phyloP scores from a whole-genome alignment of 2,329 filamentous ascomycete species.

The Cordyceps cicadae region DNA sequence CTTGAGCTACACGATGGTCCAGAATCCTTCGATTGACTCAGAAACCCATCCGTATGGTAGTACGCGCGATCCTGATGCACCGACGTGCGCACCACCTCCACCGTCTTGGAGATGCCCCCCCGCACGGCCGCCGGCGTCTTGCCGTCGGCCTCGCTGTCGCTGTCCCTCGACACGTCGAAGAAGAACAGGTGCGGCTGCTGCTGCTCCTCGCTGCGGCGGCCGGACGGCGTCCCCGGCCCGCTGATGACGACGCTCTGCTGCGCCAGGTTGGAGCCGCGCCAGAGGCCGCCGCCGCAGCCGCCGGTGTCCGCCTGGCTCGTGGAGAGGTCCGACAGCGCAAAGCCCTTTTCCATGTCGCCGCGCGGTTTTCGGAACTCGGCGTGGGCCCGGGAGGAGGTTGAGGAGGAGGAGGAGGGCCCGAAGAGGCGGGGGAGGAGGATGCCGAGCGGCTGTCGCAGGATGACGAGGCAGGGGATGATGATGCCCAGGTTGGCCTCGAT shows the following conservation, averaged over 20 bases:
- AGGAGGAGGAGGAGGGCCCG: constrained; percentile 11
- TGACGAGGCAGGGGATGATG: constrained; percentile 29
- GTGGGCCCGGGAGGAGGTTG: neutral
- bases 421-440: constrained; percentile 15
- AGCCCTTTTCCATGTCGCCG: neutral
- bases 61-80: constrained; percentile 2
- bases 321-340: neutral
- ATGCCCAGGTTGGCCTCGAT: constrained; percentile 31
- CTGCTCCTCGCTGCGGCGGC: constrained; percentile 1
- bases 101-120: constrained; percentile 4
- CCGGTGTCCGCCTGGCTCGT: neutral
- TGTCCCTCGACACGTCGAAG: neutral
- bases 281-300: neutral
- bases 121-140: neutral
- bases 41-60: neutral
- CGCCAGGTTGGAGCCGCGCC: constrained; percentile 4
- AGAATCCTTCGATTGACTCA: neutral
- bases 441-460: constrained; percentile 16
- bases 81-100: constrained; percentile 7
- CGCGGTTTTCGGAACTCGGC: neutral
- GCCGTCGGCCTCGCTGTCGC: neutral
- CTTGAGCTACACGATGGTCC: neutral
- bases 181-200: neutral
- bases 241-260: constrained; percentile 10
- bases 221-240: neutral